Evolutionary conservation across 768 basidiomycete species (phyloP), one percentile per base, ranked within the genome.

Genomic region (Grammothele lineata): DNA sequence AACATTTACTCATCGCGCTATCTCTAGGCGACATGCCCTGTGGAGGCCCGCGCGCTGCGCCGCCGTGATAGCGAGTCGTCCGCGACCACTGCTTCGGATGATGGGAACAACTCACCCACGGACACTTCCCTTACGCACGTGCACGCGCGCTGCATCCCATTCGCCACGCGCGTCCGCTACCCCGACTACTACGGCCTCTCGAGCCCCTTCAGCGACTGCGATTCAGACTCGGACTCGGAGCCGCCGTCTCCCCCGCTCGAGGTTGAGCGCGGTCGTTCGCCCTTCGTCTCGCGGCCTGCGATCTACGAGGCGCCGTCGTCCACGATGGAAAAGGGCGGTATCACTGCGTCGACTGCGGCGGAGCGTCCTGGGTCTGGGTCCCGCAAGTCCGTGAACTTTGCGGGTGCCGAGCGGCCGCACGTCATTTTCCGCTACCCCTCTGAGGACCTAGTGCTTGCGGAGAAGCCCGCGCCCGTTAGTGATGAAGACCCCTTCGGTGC

Each of bases 341-440:
- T 45, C 32, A 19, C 35, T 10, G 10, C 18, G 22, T 21, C 40
- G 32, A 26, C 30, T 27, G 37, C 38, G 21, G 19, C 32, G 33
- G 32, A 21, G 37, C 49, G 41, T 32, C 9, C 47, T 19, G 25
- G 25, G 10, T 19, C 34, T 17, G 39, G 43, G 37, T 24, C 21
- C 15, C 47, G 54, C 39, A 57, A 57, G 52, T 46, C 50, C 17
- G 60, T 62, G 32, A 54, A 47, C 45, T 59, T 62, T 38, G 51
- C 53, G 39, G 17, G 2, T 22, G 33, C 23, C 33, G 53, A 46
- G 42, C 50, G 48, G 40, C 47, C 50, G 46, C 45, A 43, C 35
- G 55, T 55, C 38, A 48, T 62, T 32, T 62, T 57, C 51, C 54
- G 60, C 11, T 62, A 62, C 51, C 54, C 54, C 41, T 50, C 47